A percentile compares a stretch with the other conserved stretches of the same genome.
These are phyloP conservation scores for Aspergillus tubingensis DNA, from an alignment of 2,329 filamentous ascomycete species.

Conservation along the genomic window DNA sequence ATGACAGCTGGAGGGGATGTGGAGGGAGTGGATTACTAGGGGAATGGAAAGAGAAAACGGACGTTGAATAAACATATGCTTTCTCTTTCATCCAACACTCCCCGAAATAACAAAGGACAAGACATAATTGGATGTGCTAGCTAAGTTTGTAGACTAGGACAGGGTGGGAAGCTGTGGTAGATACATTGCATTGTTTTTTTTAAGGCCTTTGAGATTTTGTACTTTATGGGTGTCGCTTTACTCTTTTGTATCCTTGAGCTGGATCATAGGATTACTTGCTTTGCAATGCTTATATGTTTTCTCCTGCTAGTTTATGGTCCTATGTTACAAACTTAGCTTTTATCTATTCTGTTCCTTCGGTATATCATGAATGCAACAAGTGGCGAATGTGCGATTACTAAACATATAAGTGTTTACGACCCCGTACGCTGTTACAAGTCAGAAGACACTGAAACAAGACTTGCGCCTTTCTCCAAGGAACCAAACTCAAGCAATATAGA, in stretches of 20 bases:
- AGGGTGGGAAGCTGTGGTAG: constrained; percentile 19
- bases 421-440: too few species aligned
- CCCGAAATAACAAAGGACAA: background rate
- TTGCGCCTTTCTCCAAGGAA: too few species aligned
- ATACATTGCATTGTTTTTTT: constrained; percentile 27
- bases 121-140: constrained; percentile 8
- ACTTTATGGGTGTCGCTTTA: constrained; percentile 22
- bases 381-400: too few species aligned
- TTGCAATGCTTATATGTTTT: constrained; percentile 23
- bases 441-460: too few species aligned
- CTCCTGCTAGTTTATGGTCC: background rate
- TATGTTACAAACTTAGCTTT: background rate
- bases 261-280: constrained; percentile 19
- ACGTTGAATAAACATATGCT: background rate
- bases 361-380: too few species aligned
- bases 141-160: constrained; percentile 14
- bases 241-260: constrained; percentile 19
- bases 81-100: background rate
- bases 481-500: background rate
- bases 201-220: constrained; percentile 23
- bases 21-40: background rate
- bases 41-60: background rate
- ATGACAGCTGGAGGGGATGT: background rate
- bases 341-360: too few species aligned
- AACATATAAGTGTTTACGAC: too few species aligned